Evolutionary conservation across 202 grass and related monocot species (phyloP).

Genomic region (Sporobolus alterniflorus): DNA sequence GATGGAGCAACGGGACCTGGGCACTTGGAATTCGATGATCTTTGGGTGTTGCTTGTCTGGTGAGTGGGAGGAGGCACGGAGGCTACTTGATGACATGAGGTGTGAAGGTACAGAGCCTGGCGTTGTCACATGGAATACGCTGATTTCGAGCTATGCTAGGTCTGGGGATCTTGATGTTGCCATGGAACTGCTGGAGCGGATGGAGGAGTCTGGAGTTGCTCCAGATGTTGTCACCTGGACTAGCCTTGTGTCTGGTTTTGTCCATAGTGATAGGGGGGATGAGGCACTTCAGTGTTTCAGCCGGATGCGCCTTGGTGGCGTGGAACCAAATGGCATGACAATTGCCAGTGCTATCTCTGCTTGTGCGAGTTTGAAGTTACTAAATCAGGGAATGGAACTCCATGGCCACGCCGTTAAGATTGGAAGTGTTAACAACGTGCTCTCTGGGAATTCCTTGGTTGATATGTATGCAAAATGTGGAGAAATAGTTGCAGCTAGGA

Average conservation of each 20-base stretch:
- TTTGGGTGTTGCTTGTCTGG: slow-evolving; percentile 58
- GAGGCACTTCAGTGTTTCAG: slow-evolving; percentile 70
- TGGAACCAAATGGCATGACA: slow-evolving; percentile 82
- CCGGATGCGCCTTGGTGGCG: slow-evolving; percentile 65
- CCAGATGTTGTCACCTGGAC: slow-evolving; percentile 88
- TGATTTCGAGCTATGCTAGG: slow-evolving; percentile 67
- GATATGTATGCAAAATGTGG: slow-evolving; percentile 93
- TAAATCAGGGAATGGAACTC: slow-evolving; percentile 62
- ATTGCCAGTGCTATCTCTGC: slow-evolving; percentile 73
- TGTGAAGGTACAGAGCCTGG: slow-evolving; percentile 59
- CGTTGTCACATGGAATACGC: slow-evolving; percentile 82
- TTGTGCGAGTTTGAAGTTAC: slow-evolving; percentile 77
- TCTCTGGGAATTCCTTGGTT: slow-evolving; percentile 83
- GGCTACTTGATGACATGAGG: slow-evolving; percentile 68
- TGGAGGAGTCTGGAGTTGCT: slow-evolving; percentile 63
- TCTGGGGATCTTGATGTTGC: slow-evolving; percentile 66
- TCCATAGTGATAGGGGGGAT: slow-evolving; percentile 58
- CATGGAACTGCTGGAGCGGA: slow-evolving; percentile 64
- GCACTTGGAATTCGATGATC: slow-evolving; percentile 92
- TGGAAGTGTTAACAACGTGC: slow-evolving; percentile 51
- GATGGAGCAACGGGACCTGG: slow-evolving; percentile 64
- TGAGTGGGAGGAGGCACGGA: slow-evolving; percentile 60
- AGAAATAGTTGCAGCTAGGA: slow-evolving; percentile 59
- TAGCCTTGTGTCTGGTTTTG: slow-evolving; percentile 82
- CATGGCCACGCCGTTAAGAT: slow-evolving; percentile 81